These are phyloP conservation scores for Berberis vulgaris DNA, from an alignment of 164 flowering plant genomes.

Conservation along the genomic window DNA sequence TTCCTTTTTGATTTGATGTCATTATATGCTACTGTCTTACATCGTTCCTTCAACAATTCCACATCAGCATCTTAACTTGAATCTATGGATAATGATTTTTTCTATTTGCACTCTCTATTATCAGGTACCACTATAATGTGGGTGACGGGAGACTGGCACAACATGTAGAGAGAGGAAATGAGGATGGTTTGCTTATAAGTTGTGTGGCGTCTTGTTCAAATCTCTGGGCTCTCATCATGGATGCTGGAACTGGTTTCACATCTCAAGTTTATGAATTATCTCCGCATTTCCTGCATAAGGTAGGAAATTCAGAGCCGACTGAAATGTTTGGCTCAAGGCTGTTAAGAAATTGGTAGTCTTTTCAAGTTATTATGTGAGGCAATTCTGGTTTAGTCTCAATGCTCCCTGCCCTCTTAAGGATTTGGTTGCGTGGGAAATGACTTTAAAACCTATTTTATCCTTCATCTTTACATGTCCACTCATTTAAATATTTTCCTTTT, in stretches of 20 bases:
- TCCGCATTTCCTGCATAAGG: conserved; percentile 76
- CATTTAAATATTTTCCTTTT: no score
- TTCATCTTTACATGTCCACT: no score
- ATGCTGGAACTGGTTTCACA: conserved; percentile 82
- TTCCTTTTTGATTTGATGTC: no score
- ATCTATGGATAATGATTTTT: neutral
- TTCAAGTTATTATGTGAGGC: neutral
- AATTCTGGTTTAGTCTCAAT: neutral
- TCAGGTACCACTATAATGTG: conserved; percentile 84
- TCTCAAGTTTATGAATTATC: conserved; percentile 72
- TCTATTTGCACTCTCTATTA: neutral
- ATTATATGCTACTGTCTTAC: no score
- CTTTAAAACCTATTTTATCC: no score
- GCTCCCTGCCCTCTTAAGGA: no score
- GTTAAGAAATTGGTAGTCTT: neutral
- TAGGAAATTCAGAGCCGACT: conserved; percentile 6
- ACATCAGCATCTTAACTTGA: no score
- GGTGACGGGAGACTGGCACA: conserved; percentile 72
- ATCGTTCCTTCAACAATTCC: no score
- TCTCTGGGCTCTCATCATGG: conserved; percentile 93
- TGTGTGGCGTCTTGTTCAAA: conserved; percentile 82
- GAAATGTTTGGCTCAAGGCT: neutral
- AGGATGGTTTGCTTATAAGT: conserved; percentile 73
- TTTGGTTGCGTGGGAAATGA: no score
- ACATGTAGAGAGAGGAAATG: conserved; percentile 78